Conservation (phyloP, 768 basidiomycete genomes). For the Mycena filopes region DNA sequence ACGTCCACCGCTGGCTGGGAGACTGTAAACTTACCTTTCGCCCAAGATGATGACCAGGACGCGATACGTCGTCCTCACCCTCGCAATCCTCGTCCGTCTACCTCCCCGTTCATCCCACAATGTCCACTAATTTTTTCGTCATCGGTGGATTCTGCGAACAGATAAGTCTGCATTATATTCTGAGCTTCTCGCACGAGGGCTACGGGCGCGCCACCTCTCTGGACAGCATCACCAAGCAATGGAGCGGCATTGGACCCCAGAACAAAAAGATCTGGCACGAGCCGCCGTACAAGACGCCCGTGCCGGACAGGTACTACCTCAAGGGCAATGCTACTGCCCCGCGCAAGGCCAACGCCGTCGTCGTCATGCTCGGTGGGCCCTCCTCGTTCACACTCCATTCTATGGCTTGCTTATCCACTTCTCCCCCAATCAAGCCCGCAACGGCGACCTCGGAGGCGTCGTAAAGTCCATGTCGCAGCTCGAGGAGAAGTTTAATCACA, state of each 20-base stretch:
- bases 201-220: slow-evolving; percentile 72
- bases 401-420: not conserved
- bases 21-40: not conserved
- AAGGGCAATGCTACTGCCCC: slow-evolving; percentile 44
- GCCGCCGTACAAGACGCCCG: slow-evolving; percentile 66
- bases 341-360: slow-evolving; percentile 84
- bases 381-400: not conserved
- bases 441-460: slow-evolving; percentile 69
- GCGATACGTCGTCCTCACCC: slow-evolving; percentile 63
- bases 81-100: slow-evolving; percentile 50
- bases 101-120: not conserved
- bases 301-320: slow-evolving; percentile 69
- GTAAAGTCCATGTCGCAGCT: slow-evolving; percentile 76
- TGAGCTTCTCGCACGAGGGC: slow-evolving; percentile 71
- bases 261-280: slow-evolving; percentile 29
- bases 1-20: no score
- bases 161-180: slow-evolving; percentile 69
- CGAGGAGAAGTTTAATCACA: slow-evolving; percentile 74
- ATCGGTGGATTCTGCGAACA: not conserved
- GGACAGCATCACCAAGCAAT: slow-evolving; percentile 51
- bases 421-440: no score
- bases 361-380: slow-evolving; percentile 75
- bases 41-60: slow-evolving; percentile 65
- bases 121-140: not conserved
- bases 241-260: slow-evolving; percentile 36